Evolutionary conservation across 1,139 yeast species (phyloP).

Genomic region (Saccharomycopsis hybrid): DNA sequence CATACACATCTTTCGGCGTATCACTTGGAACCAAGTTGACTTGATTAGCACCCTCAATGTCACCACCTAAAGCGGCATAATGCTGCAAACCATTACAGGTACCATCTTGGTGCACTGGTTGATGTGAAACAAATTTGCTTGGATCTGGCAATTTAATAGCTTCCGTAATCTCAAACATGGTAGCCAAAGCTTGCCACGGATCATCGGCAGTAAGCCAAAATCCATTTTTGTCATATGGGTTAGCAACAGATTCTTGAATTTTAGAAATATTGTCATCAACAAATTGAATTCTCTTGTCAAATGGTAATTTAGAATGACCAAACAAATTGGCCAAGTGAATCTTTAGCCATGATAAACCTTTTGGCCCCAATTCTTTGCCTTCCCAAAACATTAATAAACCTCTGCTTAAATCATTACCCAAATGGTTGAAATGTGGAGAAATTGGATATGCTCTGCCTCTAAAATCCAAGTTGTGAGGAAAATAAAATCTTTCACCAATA

Average conservation of each 20-base stretch:
- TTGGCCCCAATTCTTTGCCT: conserved; percentile 68
- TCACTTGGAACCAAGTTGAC: conserved; percentile 82
- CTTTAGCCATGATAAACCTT: conserved; percentile 82
- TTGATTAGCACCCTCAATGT: conserved; percentile 86
- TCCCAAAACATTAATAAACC: conserved; percentile 85
- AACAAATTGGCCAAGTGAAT: conserved; percentile 83
- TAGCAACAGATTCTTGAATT: conserved; percentile 57
- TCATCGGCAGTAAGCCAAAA: conserved; percentile 91
- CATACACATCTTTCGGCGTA: conserved; percentile 86
- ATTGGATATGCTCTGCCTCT: conserved; percentile 96
- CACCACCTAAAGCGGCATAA: conserved; percentile 97
- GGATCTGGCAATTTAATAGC: conserved; percentile 75
- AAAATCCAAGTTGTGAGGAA: conserved; percentile 92
- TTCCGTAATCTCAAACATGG: conserved; percentile 70
- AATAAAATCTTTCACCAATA: conserved; percentile 79
- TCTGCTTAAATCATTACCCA: conserved; percentile 89
- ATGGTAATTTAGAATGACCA: conserved; percentile 81
- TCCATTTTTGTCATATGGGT: conserved; percentile 54
- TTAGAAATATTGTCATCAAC: conserved; percentile 63
- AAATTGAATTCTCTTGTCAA: conserved; percentile 67
- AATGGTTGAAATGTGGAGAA: conserved; percentile 72
- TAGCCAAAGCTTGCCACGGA: conserved; percentile 93
- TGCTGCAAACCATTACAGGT: conserved; percentile 97
- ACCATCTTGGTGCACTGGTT: conserved; percentile 96
- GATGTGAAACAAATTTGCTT: conserved; percentile 62